Percentiles rank a stretch among this genome's conserved stretches.
Conservation (phyloP, 176 grass and related monocot genomes). For the Aechmea fasciata region DNA sequence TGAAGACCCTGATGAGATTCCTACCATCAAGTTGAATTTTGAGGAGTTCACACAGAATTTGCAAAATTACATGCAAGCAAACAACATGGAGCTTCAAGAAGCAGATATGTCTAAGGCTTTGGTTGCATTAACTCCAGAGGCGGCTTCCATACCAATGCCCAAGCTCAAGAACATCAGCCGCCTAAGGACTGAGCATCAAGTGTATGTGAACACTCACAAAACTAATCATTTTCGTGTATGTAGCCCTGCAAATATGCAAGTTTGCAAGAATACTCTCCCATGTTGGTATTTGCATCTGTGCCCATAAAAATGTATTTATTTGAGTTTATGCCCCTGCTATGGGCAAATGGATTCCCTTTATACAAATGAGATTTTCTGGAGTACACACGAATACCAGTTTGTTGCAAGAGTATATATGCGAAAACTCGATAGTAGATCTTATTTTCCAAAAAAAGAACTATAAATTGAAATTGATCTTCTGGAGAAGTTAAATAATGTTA, state of each 20-base stretch:
- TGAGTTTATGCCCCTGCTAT: too few species aligned
- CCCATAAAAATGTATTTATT: too few species aligned
- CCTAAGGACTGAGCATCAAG: conserved; percentile 84
- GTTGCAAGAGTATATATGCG: too few species aligned
- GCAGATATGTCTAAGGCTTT: conserved; percentile 66
- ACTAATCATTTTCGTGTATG: background rate
- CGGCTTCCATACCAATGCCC: conserved; percentile 65
- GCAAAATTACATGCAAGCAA: conserved; percentile 66
- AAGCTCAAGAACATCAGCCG: conserved; percentile 88
- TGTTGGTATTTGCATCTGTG: too few species aligned
- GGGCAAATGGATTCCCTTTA: too few species aligned
- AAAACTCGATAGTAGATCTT: too few species aligned
- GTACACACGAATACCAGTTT: too few species aligned
- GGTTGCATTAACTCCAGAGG: conserved; percentile 50
- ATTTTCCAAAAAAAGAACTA: too few species aligned
- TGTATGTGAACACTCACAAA: conserved; percentile 35
- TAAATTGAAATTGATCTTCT: too few species aligned
- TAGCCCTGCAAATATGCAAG: too few species aligned
- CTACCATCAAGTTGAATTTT: conserved; percentile 67
- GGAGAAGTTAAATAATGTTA: conserved; percentile 4
- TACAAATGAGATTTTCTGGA: too few species aligned
- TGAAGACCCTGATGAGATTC: conserved; percentile 76
- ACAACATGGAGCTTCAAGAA: conserved; percentile 56
- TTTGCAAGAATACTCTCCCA: background rate
- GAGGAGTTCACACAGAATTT: conserved; percentile 71